Evolutionary conservation across 176 grass and related monocot species (phyloP).

Genomic region (Hsuehochloa calcarea): DNA sequence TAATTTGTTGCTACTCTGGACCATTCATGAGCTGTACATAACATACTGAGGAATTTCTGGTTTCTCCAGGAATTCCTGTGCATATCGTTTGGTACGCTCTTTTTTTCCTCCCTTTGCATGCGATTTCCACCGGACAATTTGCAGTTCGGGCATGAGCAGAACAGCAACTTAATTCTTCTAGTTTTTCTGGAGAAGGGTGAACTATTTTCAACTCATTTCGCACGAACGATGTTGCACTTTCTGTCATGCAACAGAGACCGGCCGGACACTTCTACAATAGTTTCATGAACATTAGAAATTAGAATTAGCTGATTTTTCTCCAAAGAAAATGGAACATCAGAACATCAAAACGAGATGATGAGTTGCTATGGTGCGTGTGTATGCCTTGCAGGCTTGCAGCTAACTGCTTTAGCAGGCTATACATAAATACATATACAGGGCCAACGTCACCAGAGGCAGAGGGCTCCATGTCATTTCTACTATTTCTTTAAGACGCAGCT

Average conservation of each 20-base stretch:
- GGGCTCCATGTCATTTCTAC: conserved; percentile 27
- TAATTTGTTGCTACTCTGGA: conserved; percentile 37
- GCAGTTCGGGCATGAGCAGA: background rate
- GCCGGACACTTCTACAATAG: background rate
- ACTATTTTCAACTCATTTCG: background rate
- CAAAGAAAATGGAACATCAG: background rate
- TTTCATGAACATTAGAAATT: background rate
- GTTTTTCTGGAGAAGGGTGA: background rate
- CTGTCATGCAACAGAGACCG: background rate
- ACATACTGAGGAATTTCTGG: background rate
- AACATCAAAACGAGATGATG: conserved; percentile 19
- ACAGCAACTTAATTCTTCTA: too few species aligned
- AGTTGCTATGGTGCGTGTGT: background rate
- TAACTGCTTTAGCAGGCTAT: background rate
- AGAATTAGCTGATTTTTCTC: background rate
- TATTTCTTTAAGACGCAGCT: conserved; percentile 19
- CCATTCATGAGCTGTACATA: conserved; percentile 36
- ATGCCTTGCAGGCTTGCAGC: background rate
- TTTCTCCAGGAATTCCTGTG: background rate
- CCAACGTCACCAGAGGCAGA: background rate
- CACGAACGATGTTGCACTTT: background rate
- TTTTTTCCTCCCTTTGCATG: background rate
- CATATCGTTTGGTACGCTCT: background rate
- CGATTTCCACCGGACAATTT: background rate
- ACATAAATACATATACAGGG: conserved; percentile 12